phyloP scores from a whole-genome alignment of 768 basidiomycete species.

The Rickenella mellea region DNA sequence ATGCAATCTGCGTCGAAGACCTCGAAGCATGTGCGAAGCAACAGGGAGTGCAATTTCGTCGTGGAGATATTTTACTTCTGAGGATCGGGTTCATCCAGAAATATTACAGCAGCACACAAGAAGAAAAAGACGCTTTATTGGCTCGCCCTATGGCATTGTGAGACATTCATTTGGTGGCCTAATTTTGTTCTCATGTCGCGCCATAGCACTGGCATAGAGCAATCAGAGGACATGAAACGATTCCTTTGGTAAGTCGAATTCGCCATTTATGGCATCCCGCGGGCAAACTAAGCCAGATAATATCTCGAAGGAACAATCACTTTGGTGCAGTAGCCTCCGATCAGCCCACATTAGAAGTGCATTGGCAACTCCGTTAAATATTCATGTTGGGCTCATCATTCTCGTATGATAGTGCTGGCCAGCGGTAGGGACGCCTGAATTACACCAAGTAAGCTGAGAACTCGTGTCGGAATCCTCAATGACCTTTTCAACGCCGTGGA shows the following conservation, averaged over 20 bases:
- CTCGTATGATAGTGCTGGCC: conserved; percentile 41
- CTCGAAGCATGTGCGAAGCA: conserved; percentile 48
- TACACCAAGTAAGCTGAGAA: conserved; percentile 43
- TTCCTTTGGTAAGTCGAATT: conserved; percentile 50
- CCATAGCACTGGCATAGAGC: conserved; percentile 57
- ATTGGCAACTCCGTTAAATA: conserved; percentile 37
- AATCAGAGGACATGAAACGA: conserved; percentile 59
- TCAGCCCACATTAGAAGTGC: conserved; percentile 55
- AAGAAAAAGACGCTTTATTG: conserved; percentile 33
- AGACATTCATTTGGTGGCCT: not conserved
- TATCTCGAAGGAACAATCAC: conserved; percentile 50
- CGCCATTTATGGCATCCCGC: not conserved
- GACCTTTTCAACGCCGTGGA: not conserved
- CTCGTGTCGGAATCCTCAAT: not conserved
- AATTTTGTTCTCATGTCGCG: not conserved
- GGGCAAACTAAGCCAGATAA: not conserved
- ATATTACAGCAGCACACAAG: conserved; percentile 33
- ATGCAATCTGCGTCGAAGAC: conserved; percentile 42
- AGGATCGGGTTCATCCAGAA: conserved; percentile 56
- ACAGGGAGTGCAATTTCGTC: conserved; percentile 48
- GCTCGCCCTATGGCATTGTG: conserved; percentile 43
- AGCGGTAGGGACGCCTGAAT: conserved; percentile 28
- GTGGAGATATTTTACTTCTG: conserved; percentile 51
- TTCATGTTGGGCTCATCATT: conserved; percentile 13
- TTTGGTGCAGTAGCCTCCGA: conserved; percentile 64